These are phyloP conservation scores for Amanita jacksonii DNA, from an alignment of 768 basidiomycete species.

Conservation along the genomic window DNA sequence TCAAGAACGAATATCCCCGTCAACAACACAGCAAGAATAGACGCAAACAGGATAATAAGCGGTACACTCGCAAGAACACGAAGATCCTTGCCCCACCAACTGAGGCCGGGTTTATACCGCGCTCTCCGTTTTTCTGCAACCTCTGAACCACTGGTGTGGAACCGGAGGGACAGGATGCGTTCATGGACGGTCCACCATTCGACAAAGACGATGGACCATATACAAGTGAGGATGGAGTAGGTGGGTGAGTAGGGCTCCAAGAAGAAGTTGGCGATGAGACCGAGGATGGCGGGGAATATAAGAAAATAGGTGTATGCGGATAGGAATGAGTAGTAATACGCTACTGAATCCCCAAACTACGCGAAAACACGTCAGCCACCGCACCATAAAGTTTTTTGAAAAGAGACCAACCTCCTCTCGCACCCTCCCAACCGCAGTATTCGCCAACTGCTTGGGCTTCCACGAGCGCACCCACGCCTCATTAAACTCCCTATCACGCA, in stretches of 20 bases:
- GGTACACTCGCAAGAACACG: slow-evolving; percentile 62
- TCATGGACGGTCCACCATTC: slow-evolving; percentile 91
- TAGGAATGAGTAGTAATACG: slow-evolving; percentile 87
- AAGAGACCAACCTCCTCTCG: slow-evolving; percentile 52
- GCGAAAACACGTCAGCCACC: neutral
- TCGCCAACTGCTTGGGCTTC: slow-evolving; percentile 55
- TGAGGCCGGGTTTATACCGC: slow-evolving; percentile 41
- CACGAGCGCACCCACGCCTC: slow-evolving; percentile 69
- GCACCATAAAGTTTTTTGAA: neutral
- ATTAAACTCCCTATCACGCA: slow-evolving; percentile 82
- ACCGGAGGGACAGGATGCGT: slow-evolving; percentile 70
- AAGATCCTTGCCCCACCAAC: slow-evolving; percentile 71
- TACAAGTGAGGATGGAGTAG: slow-evolving; percentile 66
- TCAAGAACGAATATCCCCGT: slow-evolving; percentile 82
- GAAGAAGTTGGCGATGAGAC: slow-evolving; percentile 60
- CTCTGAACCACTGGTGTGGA: slow-evolving; percentile 71
- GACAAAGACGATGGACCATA: slow-evolving; percentile 83
- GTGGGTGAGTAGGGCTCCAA: slow-evolving; percentile 63
- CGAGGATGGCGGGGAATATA: slow-evolving; percentile 63
- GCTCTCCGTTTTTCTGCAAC: slow-evolving; percentile 67
- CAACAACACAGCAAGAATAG: slow-evolving; percentile 56
- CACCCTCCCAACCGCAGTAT: slow-evolving; percentile 57
- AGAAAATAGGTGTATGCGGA: slow-evolving; percentile 77
- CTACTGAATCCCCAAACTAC: slow-evolving; percentile 71
- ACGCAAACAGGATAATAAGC: slow-evolving; percentile 65